These are phyloP conservation scores for Exophiala spinifera DNA, from an alignment of 2,329 filamentous ascomycete species.

Conservation along the genomic window DNA sequence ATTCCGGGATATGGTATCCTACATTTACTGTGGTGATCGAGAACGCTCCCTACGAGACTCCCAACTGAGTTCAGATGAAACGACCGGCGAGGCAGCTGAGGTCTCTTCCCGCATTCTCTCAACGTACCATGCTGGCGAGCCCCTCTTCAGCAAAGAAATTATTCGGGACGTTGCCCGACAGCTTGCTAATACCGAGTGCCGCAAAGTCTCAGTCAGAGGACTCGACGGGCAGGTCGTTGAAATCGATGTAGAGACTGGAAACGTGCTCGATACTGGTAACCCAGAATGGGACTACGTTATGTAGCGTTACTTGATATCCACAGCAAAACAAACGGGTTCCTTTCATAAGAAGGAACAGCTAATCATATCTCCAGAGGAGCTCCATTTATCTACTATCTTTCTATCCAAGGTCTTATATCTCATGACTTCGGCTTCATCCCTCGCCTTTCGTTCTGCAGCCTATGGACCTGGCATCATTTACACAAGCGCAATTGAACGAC, in stretches of 20 bases:
- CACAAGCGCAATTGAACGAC: too few species aligned
- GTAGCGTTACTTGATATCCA: background rate
- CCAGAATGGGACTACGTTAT: background rate
- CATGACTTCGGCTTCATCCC: too few species aligned
- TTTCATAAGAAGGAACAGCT: background rate
- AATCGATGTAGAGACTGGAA: constrained; percentile 1
- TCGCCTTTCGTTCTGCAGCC: too few species aligned
- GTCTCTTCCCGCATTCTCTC: constrained; percentile 1
- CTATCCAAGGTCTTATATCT: background rate
- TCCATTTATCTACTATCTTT: background rate
- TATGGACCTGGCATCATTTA: too few species aligned
- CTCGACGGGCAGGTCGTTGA: constrained; percentile 1
- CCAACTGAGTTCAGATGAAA: too few species aligned
- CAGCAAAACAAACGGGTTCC: too few species aligned
- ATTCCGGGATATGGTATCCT: too few species aligned
- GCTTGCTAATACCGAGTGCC: background rate
- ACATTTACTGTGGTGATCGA: too few species aligned
- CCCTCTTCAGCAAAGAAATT: constrained; percentile 1
- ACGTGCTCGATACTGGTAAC: background rate
- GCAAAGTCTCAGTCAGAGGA: background rate
- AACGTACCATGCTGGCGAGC: background rate
- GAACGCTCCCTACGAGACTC: too few species aligned
- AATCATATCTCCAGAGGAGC: background rate
- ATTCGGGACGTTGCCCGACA: background rate
- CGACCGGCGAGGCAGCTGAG: too few species aligned